Base-by-base conservation (phyloP, 2,329 filamentous ascomycete genomes). In the Hypoxylon sp. region DNA sequence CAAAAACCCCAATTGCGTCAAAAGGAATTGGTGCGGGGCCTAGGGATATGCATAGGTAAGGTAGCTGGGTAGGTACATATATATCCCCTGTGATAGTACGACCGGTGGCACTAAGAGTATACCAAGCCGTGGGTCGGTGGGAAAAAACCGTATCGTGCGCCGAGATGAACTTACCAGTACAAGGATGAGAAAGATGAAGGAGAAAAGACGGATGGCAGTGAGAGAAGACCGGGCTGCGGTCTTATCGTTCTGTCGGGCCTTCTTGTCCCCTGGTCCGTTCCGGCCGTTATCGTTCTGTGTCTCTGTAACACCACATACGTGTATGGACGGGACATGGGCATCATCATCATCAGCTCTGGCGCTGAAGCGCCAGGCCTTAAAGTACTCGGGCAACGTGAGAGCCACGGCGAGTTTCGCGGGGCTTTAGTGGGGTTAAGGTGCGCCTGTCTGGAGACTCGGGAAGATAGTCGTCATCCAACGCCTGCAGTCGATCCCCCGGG, bases 331-430 rank as follows among this genome's bases (percentile, higher is more conserved):
- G 24, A 27, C 24, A 27, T 27, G 24, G 24, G 24, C 39, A 42
- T 19, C 39, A 72, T 69, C 68, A 71, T 68, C 71, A 46, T 69
- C 74, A 76, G 75, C 75, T 72, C 74, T 75, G 73, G 73, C 75
- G 71, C 74, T 69, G 64, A 69, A 65, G 75, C 74, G 73, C 74
- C 75, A 76, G 74, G 73, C 72, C 69, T 68, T 67, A 69, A 72
- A 69, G 65, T 59, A 60, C 19, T 61, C 51, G 29, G 67, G 60
- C 72, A 75, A 65, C 63, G 63, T 71, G 67, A 70, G 54, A 67
- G 73, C 71, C 74, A 77, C 75, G 75, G 75, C 75, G 75, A 74
- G 62, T 76, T 73, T 74, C 75, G 75, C 75, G 75, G 75, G 74
- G 74, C 68, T 76, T 74, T 77, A 74, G 74, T 74, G 75, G 75